Base-by-base conservation (phyloP, 1,139 yeast genomes). In the Geotrichum restrictum region DNA sequence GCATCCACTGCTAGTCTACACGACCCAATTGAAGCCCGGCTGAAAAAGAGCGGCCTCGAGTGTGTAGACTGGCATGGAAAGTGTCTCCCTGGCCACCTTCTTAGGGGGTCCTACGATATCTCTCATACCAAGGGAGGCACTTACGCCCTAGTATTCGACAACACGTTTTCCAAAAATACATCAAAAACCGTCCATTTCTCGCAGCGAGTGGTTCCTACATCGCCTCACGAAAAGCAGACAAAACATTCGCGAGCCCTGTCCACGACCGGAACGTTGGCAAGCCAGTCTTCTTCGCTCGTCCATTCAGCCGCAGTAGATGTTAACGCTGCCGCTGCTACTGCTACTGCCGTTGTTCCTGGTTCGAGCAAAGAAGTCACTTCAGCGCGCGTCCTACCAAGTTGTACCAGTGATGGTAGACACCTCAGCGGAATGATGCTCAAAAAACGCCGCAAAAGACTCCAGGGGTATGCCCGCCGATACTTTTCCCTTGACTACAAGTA, bases 111-210 rank as follows among this genome's bases (percentile, higher is more conserved):
- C 36, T 75, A 83, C 57, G 76, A 75, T 19, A 84, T 84, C 1
- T 66, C 69, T 2, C 71, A 73, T 33, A 73, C 71, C 21, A 71
- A 72, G 37, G 66, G 60, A 10, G 87, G 88, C 1, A 78, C 83
- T 65, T 86, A 80, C 71, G 98, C 97, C 0, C 85, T 93, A 65
- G 85, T 93, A 16, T 85, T 93, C 66, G 98, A 93, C 69, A 93
- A 93, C 68, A 85, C 96, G 1, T 88, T 91, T 60, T 85, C 96
- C 38, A 88, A 88, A 63, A 88, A 85, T 43, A 85, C 83, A 21
- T 82, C 91, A 49, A 93, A 93, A 69, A 87, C 85, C 57, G 83
- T 91, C 1, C 74, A 83, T 53, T 89, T 89, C 67, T 80, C 84
- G 51, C 76, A 79, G 50, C 76, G 76, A 54, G 72, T 81, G 11